Evolutionary conservation across 2,329 filamentous ascomycete species (phyloP), one percentile per base, ranked within the genome.

Genomic region (Curvularia verruculosa): DNA sequence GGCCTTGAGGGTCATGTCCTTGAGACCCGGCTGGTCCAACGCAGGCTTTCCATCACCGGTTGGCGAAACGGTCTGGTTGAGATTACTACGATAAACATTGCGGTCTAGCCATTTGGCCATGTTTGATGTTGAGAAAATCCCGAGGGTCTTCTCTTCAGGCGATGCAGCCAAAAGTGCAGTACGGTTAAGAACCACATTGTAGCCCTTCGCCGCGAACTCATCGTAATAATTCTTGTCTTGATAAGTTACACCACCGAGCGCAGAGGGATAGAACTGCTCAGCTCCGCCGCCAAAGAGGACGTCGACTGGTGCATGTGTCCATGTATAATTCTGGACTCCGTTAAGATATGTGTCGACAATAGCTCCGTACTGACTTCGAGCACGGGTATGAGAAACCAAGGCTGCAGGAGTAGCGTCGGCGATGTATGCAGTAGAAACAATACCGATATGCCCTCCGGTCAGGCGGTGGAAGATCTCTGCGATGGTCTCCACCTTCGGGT

Each of bases 1-100:
- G 23, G 91, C 91, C 81, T 96, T 96, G 66, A 93, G 81, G 0
- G 91, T 93, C 91, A 96, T 96, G 43, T 95, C 90, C 78, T 92
- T 94, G 49, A 95, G 85, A 4, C 91, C 91, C 0, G 91, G 91
- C 26, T 94, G 85, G 70, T 95, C 90, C 7, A 84, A 81, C 5
- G 90, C 90, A 39, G 89, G 80, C 15, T 79, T 80, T 40, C 83
- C 81, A 60, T 83, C 83, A 49, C 90, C 90, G 10, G 84, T 81
- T 1, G 91, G 90, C 66, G 89, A 83, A 75, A 93, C 91, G 56
- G 84, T 83, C 60, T 88, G 82, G 64, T 82, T 79, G 23, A 94
- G 80, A 78, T 94, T 92, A 23, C 87, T 79, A 9, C 80, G 85
- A 81, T 90, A 95, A 63, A 96, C 74, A 68, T 95, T 93, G 64